Percentiles rank a stretch among this genome's conserved stretches.
Conservation (phyloP, 1,139 yeast genomes). For the Magnusiomyces ingens region DNA sequence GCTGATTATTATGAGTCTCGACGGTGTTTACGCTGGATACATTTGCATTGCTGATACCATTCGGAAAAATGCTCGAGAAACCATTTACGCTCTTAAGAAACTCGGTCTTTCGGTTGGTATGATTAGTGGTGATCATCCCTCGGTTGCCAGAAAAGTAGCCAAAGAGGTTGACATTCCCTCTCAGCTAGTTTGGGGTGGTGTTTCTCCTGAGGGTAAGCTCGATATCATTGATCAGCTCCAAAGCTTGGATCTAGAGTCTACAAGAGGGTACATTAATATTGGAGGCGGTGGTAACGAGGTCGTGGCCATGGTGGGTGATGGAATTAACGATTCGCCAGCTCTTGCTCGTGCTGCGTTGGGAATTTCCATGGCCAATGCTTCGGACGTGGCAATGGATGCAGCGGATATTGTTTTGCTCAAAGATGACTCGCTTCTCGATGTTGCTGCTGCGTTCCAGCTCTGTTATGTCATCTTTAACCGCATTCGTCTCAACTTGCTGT, state of each 20-base stretch:
- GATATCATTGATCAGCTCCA: constrained; percentile 57
- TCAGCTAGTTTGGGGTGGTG: constrained; percentile 65
- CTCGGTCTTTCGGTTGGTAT: constrained; percentile 68
- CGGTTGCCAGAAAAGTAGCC: constrained; percentile 63
- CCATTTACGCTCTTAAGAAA: constrained; percentile 49
- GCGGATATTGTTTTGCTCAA: constrained; percentile 77
- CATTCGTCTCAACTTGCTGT: constrained; percentile 71
- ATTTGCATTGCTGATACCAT: constrained; percentile 64
- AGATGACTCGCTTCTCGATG: constrained; percentile 48
- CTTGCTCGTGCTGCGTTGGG: constrained; percentile 84
- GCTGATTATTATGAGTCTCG: constrained; percentile 41
- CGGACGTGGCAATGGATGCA: constrained; percentile 93
- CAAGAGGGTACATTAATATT: constrained; percentile 9
- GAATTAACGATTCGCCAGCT: constrained; percentile 95
- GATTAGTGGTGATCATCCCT: constrained; percentile 79
- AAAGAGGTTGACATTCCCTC: constrained; percentile 57
- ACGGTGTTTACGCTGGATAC: constrained; percentile 55
- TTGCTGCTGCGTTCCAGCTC: constrained; percentile 66
- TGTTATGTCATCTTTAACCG: constrained; percentile 64
- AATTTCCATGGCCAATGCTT: constrained; percentile 84
- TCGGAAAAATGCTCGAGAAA: constrained; percentile 56
- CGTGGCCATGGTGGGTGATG: constrained; percentile 93
- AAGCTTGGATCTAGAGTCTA: constrained; percentile 22
- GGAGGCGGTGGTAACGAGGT: constrained; percentile 19
- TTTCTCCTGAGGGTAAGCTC: constrained; percentile 73